Evolutionary conservation across 176 grass and related monocot genomes (phyloP).

Genomic region (Pontederia paniculata): DNA sequence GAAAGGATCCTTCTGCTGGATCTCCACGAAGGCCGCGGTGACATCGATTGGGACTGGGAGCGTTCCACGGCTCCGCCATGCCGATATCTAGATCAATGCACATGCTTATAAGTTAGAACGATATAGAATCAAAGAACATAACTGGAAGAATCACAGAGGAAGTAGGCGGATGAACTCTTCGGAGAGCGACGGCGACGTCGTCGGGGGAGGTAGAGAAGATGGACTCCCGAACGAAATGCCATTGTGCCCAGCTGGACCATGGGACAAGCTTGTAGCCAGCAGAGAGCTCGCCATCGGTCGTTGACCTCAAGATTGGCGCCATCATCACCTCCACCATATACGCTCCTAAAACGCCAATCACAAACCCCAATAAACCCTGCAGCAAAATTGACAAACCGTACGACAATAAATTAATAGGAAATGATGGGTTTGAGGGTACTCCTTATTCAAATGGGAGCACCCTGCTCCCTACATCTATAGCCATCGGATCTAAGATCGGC

Average conservation of each 20-base stretch:
- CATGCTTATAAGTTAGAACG: too few relatives aligned
- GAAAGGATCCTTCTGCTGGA: conserved; percentile 76
- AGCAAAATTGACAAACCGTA: too few relatives aligned
- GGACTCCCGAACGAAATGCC: conserved; percentile 54
- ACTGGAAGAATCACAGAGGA: neutral
- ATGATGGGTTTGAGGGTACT: too few relatives aligned
- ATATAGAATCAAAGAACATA: too few relatives aligned
- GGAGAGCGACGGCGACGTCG: conserved; percentile 31
- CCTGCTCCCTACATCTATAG: too few relatives aligned
- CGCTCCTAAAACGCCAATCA: too few relatives aligned
- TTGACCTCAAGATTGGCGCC: too few relatives aligned
- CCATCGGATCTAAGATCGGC: too few relatives aligned
- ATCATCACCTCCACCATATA: too few relatives aligned
- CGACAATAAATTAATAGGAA: too few relatives aligned
- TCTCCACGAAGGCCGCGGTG: conserved; percentile 64
- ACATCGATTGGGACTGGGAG: conserved; percentile 65
- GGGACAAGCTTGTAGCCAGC: conserved; percentile 73
- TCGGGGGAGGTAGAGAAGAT: conserved; percentile 58
- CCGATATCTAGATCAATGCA: conserved; percentile 48
- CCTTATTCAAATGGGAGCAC: too few relatives aligned
- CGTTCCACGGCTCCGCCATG: conserved; percentile 75
- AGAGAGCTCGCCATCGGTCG: conserved; percentile 12
- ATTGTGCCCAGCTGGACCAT: conserved; percentile 85
- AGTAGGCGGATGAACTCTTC: conserved; percentile 25
- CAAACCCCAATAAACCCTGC: too few relatives aligned